Evolutionary conservation across 164 flowering plant genomes (phyloP).

Genomic region (Chimonanthus praecox): DNA sequence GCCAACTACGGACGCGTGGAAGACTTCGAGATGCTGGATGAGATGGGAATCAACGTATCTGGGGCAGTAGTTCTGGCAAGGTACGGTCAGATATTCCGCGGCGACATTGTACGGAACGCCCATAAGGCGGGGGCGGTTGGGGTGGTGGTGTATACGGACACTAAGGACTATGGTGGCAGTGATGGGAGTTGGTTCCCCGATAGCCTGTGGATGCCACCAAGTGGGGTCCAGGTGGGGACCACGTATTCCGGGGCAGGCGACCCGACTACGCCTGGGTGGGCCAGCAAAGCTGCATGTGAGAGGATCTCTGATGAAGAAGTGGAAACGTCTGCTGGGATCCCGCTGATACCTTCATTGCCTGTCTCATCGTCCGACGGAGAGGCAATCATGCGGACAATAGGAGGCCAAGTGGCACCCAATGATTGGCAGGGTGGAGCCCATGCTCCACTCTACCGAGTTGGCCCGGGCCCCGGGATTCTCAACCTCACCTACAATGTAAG

Average conservation of each 20-base stretch:
- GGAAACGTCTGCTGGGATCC: constrained; percentile 44
- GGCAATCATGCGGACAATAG: constrained; percentile 41
- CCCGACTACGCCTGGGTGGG: constrained; percentile 79
- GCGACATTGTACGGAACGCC: constrained; percentile 61
- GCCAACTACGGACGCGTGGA: constrained; percentile 65
- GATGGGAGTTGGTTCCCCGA: constrained; percentile 46
- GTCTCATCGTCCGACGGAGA: constrained; percentile 62
- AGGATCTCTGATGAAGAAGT: constrained; percentile 48
- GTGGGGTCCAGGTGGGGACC: constrained; percentile 74
- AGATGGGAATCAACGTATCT: constrained; percentile 48
- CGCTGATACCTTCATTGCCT: constrained; percentile 68
- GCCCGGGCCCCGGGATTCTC: constrained; percentile 66
- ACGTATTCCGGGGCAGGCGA: constrained; percentile 54
- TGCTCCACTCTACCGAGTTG: constrained; percentile 43
- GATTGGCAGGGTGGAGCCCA: constrained; percentile 62
- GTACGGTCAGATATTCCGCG: constrained; percentile 63
- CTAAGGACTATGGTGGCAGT: constrained; percentile 52
- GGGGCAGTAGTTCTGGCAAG: constrained; percentile 50
- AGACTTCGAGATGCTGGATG: constrained; percentile 36
- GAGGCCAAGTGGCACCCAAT: constrained; percentile 47
- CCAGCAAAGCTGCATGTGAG: constrained; percentile 49
- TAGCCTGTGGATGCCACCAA: constrained; percentile 70
- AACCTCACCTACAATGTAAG: constrained; percentile 56
- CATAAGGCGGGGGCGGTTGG: constrained; percentile 52
- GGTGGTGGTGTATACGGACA: constrained; percentile 49